Conservation (phyloP, 306 rosid species). For the Prunus persica region Prunus_persica_NCBIv2 NC_034010.1:29667501-29668000, state of each 20-base stretch:
- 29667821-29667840: constrained; percentile 66
- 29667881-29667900: constrained; percentile 93
- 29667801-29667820: constrained; percentile 92
- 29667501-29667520: constrained; percentile 16
- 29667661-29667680: constrained; percentile 68
- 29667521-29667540: constrained; percentile 19
- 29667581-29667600: constrained; percentile 74
- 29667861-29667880: constrained; percentile 89
- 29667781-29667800: constrained; percentile 97
- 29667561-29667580: constrained; percentile 53
- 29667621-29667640: constrained; percentile 78
- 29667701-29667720: constrained; percentile 78
- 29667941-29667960: constrained; percentile 90
- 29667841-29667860: constrained; percentile 91
- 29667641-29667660: constrained; percentile 63
- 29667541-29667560: constrained; percentile 50
- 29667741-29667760: constrained; percentile 98
- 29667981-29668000: constrained; percentile 85
- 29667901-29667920: constrained; percentile 95
- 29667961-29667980: constrained; percentile 93
- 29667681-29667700: constrained; percentile 94
- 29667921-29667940: constrained; percentile 92
- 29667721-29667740: constrained; percentile 75
- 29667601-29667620: constrained; percentile 76
- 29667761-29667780: constrained; percentile 97